These are phyloP conservation scores for Calonectria crousiana DNA, from an alignment of 2,329 filamentous ascomycete species.

Conservation along the genomic window DNA sequence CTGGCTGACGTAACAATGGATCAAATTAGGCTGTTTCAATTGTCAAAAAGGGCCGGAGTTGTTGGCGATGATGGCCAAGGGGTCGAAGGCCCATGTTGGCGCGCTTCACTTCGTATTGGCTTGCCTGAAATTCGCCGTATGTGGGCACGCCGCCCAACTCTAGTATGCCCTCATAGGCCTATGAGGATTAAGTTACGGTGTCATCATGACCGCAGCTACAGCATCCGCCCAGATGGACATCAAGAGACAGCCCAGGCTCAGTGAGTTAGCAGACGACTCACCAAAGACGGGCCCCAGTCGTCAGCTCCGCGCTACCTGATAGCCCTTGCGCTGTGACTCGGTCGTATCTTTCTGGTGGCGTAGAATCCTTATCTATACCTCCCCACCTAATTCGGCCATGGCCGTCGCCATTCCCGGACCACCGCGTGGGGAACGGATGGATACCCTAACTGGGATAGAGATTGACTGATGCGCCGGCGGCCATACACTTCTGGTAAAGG, in stretches of 20 bases:
- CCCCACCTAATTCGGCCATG: constrained; percentile 40
- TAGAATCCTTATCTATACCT: constrained; percentile 33
- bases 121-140: too few relatives aligned
- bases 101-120: too few relatives aligned
- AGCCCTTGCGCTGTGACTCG: not conserved
- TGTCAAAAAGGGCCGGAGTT: not conserved
- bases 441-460: constrained; percentile 18
- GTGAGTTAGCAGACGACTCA: not conserved
- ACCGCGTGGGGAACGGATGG: constrained; percentile 31
- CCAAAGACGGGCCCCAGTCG: not conserved
- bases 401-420: constrained; percentile 28
- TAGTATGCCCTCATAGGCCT: too few relatives aligned
- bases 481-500: constrained; percentile 23
- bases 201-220: too few relatives aligned
- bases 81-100: too few relatives aligned
- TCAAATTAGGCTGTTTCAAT: not conserved
- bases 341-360: not conserved
- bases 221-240: too few relatives aligned
- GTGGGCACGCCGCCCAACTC: too few relatives aligned
- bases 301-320: constrained; percentile 13
- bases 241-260: not conserved
- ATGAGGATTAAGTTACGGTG: too few relatives aligned
- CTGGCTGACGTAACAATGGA: not conserved
- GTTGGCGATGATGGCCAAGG: constrained; percentile 15
- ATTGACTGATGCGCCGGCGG: constrained; percentile 26